Base-by-base conservation (phyloP, 148 eudicot genomes). In the Arctostaphylos glauca region DNA sequence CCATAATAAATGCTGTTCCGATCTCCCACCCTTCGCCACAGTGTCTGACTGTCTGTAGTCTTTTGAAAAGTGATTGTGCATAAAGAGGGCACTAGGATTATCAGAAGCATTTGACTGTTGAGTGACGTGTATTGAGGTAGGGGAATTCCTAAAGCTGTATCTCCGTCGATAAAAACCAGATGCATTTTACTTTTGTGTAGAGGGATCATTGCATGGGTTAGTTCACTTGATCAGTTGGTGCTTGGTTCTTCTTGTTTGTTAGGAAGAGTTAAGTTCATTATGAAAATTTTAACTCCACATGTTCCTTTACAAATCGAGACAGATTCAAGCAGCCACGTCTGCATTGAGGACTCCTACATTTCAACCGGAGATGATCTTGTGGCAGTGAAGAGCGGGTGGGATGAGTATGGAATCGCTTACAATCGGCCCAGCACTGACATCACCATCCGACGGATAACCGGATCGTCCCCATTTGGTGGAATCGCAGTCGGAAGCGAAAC, bases 361-460 rank as follows among this genome's bases (percentile, higher is more conserved):
- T 91, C 99, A 3, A 93, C 92, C 0, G 99, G 99, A 0, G 98
- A 97, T 71, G 99, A 97, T 86, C 95, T 97, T 10, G 84, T 97
- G 44, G 94, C 97, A 43, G 86, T 97, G 62, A 97, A 97, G 86
- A 94, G 98, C 46, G 99, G 99, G 46, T 97, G 99, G 99, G 99
- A 97, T 66, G 92, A 94, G 84, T 94, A 97, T 4, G 98, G 99
- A 38, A 91, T 94, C 62, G 84, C 96, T 54, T 94, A 88, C 56
- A 86, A 88, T 15, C 92, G 91, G 70, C 94, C 97, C 53, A 93
- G 98, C 90, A 87, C 84, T 18, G 85, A 83, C 88, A 91, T 94
- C 82, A 97, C 97, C 70, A 89, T 94, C 83, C 85, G 96, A 6
- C 88, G 99, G 56, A 15, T 97, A 83, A 89, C 90, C 1, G 99